Evolutionary conservation across 2,329 filamentous ascomycete species (phyloP).

Genomic region (Colletotrichum nymphaeae): DNA sequence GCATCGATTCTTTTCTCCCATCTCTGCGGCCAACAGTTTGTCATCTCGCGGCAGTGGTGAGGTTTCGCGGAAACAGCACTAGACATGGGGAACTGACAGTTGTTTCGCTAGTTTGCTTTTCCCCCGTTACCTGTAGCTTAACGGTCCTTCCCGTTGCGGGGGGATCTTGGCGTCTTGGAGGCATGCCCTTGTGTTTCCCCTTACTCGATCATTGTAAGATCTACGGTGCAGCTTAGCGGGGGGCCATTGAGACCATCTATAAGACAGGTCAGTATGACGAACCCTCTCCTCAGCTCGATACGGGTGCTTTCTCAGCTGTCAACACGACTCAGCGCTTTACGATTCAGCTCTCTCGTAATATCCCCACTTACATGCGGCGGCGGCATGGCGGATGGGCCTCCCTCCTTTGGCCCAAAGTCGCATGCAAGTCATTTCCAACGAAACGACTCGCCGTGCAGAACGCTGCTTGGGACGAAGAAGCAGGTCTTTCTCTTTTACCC

Average conservation of each 20-base stretch:
- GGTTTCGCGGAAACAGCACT: neutral
- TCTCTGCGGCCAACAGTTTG: neutral
- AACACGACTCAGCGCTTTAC: neutral
- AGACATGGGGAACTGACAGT: neutral
- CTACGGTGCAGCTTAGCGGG: no score
- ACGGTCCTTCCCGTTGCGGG: slow-evolving; percentile 1
- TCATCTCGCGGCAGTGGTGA: neutral
- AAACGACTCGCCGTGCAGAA: neutral
- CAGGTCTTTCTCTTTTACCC: neutral
- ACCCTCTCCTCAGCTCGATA: neutral
- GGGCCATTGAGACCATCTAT: neutral
- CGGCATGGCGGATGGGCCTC: neutral
- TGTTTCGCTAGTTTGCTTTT: neutral
- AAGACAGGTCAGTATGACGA: slow-evolving; percentile 4
- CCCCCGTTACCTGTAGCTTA: neutral
- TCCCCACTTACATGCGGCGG: neutral
- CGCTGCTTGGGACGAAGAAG: neutral
- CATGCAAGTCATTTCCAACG: neutral
- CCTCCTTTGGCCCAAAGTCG: neutral
- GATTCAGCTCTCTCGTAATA: neutral
- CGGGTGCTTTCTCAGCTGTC: neutral
- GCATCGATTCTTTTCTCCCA: neutral
- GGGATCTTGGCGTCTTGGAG: neutral
- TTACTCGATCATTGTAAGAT: neutral
- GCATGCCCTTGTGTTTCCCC: neutral